Percentiles rank a stretch among this genome's conserved stretches.
Conservation (phyloP, 257 asterid species). For the Jaltomata sinuosa region DNA sequence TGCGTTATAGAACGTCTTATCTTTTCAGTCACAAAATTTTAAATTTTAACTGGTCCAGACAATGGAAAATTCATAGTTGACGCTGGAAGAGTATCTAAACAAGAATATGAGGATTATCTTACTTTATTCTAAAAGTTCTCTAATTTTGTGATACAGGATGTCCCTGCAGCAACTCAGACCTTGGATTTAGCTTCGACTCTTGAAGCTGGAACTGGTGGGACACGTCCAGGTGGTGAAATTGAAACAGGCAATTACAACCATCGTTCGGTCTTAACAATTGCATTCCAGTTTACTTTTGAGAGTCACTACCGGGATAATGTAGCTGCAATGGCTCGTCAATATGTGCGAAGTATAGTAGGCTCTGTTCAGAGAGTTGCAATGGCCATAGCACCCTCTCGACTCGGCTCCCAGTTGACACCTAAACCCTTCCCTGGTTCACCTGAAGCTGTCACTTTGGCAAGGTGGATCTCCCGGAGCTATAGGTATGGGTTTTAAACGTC, state of each 20-base stretch:
- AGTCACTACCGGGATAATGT: conserved; percentile 74
- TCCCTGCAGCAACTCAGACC: conserved; percentile 51
- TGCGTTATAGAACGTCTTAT: neutral
- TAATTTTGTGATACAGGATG: conserved; percentile 40
- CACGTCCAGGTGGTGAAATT: conserved; percentile 41
- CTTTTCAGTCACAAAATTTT: neutral
- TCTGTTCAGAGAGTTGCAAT: conserved; percentile 86
- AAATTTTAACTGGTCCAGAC: neutral
- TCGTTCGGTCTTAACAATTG: conserved; percentile 83
- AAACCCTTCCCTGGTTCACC: conserved; percentile 70
- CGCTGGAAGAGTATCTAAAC: neutral
- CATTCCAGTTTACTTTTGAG: conserved; percentile 91
- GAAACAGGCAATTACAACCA: conserved; percentile 42
- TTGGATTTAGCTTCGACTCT: conserved; percentile 86
- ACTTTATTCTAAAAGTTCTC: neutral
- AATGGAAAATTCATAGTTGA: neutral
- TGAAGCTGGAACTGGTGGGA: conserved; percentile 59
- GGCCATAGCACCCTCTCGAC: conserved; percentile 79
- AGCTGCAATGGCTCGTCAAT: conserved; percentile 93
- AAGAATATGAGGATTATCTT: neutral
- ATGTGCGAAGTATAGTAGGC: conserved; percentile 68
- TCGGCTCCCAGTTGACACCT: conserved; percentile 45
- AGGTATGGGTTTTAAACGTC: conserved; percentile 25
- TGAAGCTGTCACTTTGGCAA: conserved; percentile 63
- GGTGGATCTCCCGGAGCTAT: conserved; percentile 79